A percentile compares a stretch with the other conserved stretches of the same genome.
These are phyloP conservation scores for Lipomyces sp. DNA, from an alignment of 805 yeast species.

Conservation along the genomic window DNA sequence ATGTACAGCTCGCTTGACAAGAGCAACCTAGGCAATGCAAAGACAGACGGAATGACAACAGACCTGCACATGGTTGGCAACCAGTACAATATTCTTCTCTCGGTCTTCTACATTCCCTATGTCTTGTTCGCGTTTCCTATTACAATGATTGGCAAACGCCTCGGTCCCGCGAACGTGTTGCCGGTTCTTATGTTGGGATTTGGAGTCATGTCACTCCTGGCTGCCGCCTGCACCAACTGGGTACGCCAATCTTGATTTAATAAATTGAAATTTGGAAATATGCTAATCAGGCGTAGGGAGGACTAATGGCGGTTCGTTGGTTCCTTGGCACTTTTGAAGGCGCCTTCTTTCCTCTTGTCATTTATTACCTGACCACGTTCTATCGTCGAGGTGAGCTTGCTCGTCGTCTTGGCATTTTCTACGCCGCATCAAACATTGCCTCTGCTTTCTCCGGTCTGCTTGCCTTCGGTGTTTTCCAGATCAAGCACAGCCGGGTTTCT, in stretches of 20 bases:
- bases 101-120: conserved; percentile 53
- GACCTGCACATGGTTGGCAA: conserved; percentile 50
- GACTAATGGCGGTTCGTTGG: conserved; percentile 52
- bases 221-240: conserved; percentile 50
- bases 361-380: conserved; percentile 52
- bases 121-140: conserved; percentile 53
- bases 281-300: neutral
- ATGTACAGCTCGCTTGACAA: neutral
- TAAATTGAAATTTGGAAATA: neutral
- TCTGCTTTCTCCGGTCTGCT: conserved; percentile 59
- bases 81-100: conserved; percentile 53
- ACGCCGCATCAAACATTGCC: conserved; percentile 57
- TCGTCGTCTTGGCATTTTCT: conserved; percentile 49
- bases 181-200: conserved; percentile 53
- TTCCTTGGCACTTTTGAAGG: conserved; percentile 58
- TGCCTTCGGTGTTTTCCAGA: conserved; percentile 46
- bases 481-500: conserved; percentile 38
- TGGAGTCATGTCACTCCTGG: conserved; percentile 51
- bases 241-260: conserved; percentile 40
- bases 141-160: conserved; percentile 48
- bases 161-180: conserved; percentile 51
- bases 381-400: conserved; percentile 56
- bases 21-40: neutral
- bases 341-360: conserved; percentile 54
- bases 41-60: conserved; percentile 10